A percentile compares a stretch with the other conserved stretches of the same genome.
phyloP scores from a whole-genome alignment of 495 filamentous ascomycete genomes.

The Xanthoparmelia taractica region DNA sequence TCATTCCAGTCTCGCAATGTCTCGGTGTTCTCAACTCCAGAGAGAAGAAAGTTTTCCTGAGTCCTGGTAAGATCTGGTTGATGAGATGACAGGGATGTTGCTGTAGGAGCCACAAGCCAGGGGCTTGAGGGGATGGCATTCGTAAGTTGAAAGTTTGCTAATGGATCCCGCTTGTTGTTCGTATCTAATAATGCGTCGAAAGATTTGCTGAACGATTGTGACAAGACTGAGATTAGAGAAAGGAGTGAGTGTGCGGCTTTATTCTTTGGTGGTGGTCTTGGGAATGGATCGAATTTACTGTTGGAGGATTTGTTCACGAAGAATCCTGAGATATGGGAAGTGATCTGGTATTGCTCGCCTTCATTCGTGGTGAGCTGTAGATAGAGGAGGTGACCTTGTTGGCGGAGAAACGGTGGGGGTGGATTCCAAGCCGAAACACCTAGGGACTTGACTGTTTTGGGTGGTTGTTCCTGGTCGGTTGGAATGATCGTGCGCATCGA shows the following conservation, averaged over 20 bases:
- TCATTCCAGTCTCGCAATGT: slow-evolving; percentile 98
- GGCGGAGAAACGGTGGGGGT: slow-evolving; percentile 78
- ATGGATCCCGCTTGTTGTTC: slow-evolving; percentile 73
- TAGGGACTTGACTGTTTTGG: slow-evolving; percentile 84
- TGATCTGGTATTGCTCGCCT: slow-evolving; percentile 88
- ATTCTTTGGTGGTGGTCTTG: slow-evolving; percentile 59
- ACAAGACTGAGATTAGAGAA: slow-evolving; percentile 65
- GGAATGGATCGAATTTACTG: slow-evolving; percentile 84
- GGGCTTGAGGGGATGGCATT: slow-evolving; percentile 88
- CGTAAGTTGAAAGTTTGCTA: slow-evolving; percentile 89
- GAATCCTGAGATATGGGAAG: slow-evolving; percentile 87
- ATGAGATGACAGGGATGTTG: slow-evolving; percentile 58
- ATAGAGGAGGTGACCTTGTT: slow-evolving; percentile 91
- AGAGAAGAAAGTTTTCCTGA: slow-evolving; percentile 85
- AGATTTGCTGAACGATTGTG: slow-evolving; percentile 67
- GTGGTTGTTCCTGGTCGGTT: slow-evolving; percentile 51
- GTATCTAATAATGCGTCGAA: slow-evolving; percentile 71
- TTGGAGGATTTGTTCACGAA: slow-evolving; percentile 91
- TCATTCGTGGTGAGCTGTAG: slow-evolving; percentile 81
- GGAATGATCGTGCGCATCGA: slow-evolving; percentile 66
- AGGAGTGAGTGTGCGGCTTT: slow-evolving; percentile 77
- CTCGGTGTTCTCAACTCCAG: slow-evolving; percentile 86
- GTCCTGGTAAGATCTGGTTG: slow-evolving; percentile 76
- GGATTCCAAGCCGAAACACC: slow-evolving; percentile 93
- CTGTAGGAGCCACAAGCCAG: slow-evolving; percentile 72